phyloP scores from a whole-genome alignment of 148 eudicot species.

The Amaranthus palmeri region DNA sequence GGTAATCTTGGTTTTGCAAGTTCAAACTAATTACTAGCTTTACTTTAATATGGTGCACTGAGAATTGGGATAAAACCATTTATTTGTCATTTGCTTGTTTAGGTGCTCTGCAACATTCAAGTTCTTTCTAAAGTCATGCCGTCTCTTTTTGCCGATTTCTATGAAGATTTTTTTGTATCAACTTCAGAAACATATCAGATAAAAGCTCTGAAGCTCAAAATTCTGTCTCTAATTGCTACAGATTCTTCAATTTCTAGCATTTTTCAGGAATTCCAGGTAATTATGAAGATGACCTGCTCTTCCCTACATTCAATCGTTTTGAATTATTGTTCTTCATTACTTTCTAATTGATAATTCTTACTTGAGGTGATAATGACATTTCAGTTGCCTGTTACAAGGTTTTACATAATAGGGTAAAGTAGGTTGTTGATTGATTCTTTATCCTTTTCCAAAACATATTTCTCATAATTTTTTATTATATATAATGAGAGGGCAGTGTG shows the following conservation, averaged over 20 bases:
- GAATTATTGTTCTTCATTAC: neutral
- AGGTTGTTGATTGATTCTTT: neutral
- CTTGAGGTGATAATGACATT: neutral
- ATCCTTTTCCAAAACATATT: neutral
- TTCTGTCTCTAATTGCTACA: constrained; percentile 76
- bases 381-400: constrained; percentile 14
- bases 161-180: constrained; percentile 82
- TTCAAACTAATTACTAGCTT: neutral
- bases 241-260: constrained; percentile 67
- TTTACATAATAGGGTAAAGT: neutral
- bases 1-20: neutral
- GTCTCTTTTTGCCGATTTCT: constrained; percentile 61
- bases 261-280: constrained; percentile 93
- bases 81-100: constrained; percentile 26
- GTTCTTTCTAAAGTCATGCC: constrained; percentile 95
- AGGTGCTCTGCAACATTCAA: constrained; percentile 96
- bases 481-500: neutral
- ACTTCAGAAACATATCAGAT: constrained; percentile 73
- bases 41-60: constrained; percentile 3
- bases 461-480: neutral
- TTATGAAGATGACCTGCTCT: neutral
- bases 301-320: neutral
- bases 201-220: constrained; percentile 87
- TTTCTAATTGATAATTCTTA: neutral
- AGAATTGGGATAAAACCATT: constrained; percentile 9